Evolutionary conservation across 192 early-diverging fungal species (phyloP).

Genomic region (Backusella luteola): DNA sequence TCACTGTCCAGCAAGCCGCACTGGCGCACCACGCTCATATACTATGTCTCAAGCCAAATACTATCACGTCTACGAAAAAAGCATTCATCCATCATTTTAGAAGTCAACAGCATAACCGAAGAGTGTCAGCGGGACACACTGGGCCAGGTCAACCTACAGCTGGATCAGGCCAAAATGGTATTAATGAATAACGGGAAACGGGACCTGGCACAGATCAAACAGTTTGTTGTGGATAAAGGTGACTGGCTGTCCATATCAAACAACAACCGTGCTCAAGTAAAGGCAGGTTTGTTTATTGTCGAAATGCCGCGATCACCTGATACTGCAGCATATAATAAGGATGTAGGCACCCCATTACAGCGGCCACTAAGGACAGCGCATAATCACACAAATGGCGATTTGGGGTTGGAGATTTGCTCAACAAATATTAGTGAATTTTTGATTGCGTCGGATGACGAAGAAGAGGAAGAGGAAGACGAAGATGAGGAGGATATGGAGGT

Average conservation of each 20-base stretch:
- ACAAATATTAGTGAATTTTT: neutral
- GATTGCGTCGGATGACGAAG: neutral
- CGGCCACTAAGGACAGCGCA: neutral
- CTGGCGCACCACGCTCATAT: slow-evolving; percentile 27
- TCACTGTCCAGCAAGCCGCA: neutral
- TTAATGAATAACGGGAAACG: slow-evolving; percentile 22
- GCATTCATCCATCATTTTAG: slow-evolving; percentile 9
- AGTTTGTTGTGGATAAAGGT: slow-evolving; percentile 33
- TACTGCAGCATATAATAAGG: neutral
- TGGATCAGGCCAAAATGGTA: slow-evolving; percentile 24
- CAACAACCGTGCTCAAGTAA: slow-evolving; percentile 4
- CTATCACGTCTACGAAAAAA: slow-evolving; percentile 14
- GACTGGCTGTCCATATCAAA: slow-evolving; percentile 11
- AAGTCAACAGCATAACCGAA: slow-evolving; percentile 12
- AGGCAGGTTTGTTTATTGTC: slow-evolving; percentile 28
- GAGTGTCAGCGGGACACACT: neutral
- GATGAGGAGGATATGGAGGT: neutral
- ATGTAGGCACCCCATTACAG: slow-evolving; percentile 7
- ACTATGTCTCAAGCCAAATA: slow-evolving; percentile 28
- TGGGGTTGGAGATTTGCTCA: slow-evolving; percentile 9
- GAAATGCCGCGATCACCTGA: slow-evolving; percentile 21
- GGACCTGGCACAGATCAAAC: slow-evolving; percentile 20
- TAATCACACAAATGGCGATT: neutral
- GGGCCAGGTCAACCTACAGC: neutral
- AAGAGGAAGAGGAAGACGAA: neutral